Conservation (phyloP, 305 asterid genomes). For the Withania somnifera region DNA sequence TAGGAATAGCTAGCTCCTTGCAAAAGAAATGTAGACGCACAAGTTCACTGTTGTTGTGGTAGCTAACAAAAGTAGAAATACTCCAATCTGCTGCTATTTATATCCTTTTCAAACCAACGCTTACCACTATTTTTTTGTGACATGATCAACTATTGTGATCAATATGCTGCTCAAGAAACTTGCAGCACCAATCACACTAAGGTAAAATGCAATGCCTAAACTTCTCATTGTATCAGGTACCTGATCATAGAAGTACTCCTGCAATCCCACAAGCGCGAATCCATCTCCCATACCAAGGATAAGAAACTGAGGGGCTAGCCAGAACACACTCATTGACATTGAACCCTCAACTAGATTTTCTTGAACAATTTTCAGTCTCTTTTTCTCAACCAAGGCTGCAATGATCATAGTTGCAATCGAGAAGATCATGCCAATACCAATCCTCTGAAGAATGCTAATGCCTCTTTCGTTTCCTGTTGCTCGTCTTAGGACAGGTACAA, state of each 20-base stretch:
- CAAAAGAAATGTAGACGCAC: background rate
- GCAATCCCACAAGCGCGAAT: conserved; percentile 70
- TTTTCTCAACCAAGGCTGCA: conserved; percentile 61
- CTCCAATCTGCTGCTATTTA: conserved; percentile 5
- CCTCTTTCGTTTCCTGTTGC: conserved; percentile 62
- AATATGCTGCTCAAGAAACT: conserved; percentile 57
- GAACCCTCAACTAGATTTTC: conserved; percentile 25
- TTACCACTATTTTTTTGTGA: conserved; percentile 40
- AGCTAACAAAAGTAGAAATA: conserved; percentile 6
- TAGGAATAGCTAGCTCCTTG: conserved; percentile 6
- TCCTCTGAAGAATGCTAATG: conserved; percentile 60
- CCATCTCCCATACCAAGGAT: conserved; percentile 65
- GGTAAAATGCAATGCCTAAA: conserved; percentile 68
- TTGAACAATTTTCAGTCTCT: conserved; percentile 33
- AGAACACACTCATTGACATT: conserved; percentile 62
- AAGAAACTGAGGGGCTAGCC: conserved; percentile 83
- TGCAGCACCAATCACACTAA: conserved; percentile 67
- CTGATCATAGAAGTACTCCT: conserved; percentile 78
- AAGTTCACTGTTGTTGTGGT: background rate
- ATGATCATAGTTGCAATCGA: conserved; percentile 39
- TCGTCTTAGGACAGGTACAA: conserved; percentile 48
- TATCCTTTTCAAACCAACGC: conserved; percentile 8
- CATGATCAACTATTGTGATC: conserved; percentile 53
- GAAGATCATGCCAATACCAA: conserved; percentile 74
- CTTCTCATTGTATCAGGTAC: conserved; percentile 94